A percentile compares a stretch with the other conserved stretches of the same genome.
Conservation (phyloP, 1,139 yeast species). For the Kluyveromyces sp. region DNA sequence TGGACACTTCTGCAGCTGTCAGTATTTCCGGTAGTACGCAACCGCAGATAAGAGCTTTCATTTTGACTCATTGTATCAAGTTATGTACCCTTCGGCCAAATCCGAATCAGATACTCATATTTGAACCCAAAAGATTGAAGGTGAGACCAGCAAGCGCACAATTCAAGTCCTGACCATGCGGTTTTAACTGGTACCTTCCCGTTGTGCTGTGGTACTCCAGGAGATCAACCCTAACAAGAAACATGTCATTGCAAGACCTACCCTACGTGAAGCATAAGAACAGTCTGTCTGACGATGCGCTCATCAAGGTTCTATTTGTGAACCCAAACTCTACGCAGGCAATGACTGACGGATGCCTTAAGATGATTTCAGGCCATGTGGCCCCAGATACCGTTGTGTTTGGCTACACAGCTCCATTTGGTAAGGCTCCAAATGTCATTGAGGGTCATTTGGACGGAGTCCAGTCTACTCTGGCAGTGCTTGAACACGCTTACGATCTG, state of each 20-base stretch:
- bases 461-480: constrained; percentile 5
- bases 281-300: constrained; percentile 3
- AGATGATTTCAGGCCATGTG: constrained; percentile 5
- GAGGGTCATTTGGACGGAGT: constrained; percentile 6
- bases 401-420: constrained; percentile 5
- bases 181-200: background rate
- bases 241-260: background rate
- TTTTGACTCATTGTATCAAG: too few species aligned
- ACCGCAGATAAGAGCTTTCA: too few species aligned
- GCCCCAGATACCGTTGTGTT: constrained; percentile 6
- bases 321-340: constrained; percentile 6
- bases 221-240: background rate
- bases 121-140: too few species aligned
- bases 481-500: constrained; percentile 3
- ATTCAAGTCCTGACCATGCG: too few species aligned
- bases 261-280: constrained; percentile 2
- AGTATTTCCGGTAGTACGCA: too few species aligned
- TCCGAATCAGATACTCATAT: too few species aligned
- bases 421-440: constrained; percentile 5
- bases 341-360: constrained; percentile 5
- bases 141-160: too few species aligned
- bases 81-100: too few species aligned
- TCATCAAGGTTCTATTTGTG: constrained; percentile 4
- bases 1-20: too few species aligned
- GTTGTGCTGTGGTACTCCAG: background rate